A percentile compares a stretch with the other conserved stretches of the same genome.
phyloP scores from a whole-genome alignment of 2,329 filamentous ascomycete species.

The Lachnellula occidentalis region DNA sequence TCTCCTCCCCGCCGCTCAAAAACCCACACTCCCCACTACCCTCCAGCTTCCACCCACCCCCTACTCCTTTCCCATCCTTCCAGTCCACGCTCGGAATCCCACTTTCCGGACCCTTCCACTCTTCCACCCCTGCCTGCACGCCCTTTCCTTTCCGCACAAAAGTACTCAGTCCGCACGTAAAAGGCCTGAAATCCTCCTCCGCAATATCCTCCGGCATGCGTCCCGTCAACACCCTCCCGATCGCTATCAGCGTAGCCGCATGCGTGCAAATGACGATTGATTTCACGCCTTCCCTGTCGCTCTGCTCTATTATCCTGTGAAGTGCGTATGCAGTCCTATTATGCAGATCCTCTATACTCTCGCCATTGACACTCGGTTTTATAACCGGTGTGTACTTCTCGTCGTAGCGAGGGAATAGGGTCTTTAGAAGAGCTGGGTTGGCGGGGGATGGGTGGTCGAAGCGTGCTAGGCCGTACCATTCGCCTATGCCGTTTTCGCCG shows the following conservation, averaged over 20 bases:
- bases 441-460: constrained; percentile 84
- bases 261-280: constrained; percentile 81
- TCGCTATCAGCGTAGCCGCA: constrained; percentile 81
- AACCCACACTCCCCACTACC: constrained; percentile 82
- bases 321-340: constrained; percentile 69
- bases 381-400: constrained; percentile 61
- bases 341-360: constrained; percentile 75
- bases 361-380: constrained; percentile 66
- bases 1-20: constrained; percentile 71
- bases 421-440: constrained; percentile 52
- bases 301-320: constrained; percentile 62
- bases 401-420: constrained; percentile 56
- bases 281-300: constrained; percentile 64
- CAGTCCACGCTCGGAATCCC: constrained; percentile 43
- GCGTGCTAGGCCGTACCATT: constrained; percentile 86
- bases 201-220: constrained; percentile 64
- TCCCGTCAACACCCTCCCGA: constrained; percentile 78
- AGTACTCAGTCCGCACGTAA: constrained; percentile 73
- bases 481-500: constrained; percentile 58
- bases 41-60: constrained; percentile 75
- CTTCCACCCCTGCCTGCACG: constrained; percentile 29
- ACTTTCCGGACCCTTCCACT: constrained; percentile 34
- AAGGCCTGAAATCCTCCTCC: constrained; percentile 77
- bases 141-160: constrained; percentile 48
- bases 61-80: constrained; percentile 56